Evolutionary conservation across 139 green algal genomes (phyloP), one percentile per base, ranked within the genome.

Genomic region (Asterochloris sp.): DNA sequence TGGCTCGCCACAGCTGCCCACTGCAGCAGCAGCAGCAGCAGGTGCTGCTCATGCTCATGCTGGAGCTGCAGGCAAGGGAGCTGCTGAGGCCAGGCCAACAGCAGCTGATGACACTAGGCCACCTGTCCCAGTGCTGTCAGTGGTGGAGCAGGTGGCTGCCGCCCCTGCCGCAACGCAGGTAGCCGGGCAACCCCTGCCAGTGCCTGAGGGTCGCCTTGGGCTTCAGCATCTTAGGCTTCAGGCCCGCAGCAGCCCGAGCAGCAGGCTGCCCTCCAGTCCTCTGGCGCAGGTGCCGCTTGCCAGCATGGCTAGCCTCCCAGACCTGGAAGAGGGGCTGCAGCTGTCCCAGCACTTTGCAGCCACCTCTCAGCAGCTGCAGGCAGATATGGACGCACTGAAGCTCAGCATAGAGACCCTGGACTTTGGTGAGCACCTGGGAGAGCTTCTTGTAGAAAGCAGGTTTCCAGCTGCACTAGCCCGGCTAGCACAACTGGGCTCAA

Each of bases 281-380:
- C 28, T 64, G 61, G 47, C 12, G 21, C 61, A 66, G 63, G n/a
- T 27, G 26, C 63, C 21, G 78, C 78, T 62, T 61, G 16, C 63
- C 10, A 1, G 14, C n/a, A 82, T 82, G 63, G 78, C 78, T 74
- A n/a, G 15, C 27, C 17, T 82, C 62, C 78, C 78, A 63, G 78
- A 82, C 24, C 28, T 66, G 29, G 13, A 63, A 13, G 78, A 82
- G 29, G 63, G 78, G n/a, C 61, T 74, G 62, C 27, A 82, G 27
- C 63, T 82, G 13, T 82, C 78, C 11, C 78, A 74, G 27, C 78
- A 63, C 27, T 82, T 82, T 64, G 29, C 78, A 63, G 78, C 61
- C 10, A 62, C 78, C 73, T 64, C 78, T 47, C 78, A 74, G 11
- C 78, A 82, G 63, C 78, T 82, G 64, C 78, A 82, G 69, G 62